Conservation (phyloP, 208 protist species). For the Leishmania major region DNA sequence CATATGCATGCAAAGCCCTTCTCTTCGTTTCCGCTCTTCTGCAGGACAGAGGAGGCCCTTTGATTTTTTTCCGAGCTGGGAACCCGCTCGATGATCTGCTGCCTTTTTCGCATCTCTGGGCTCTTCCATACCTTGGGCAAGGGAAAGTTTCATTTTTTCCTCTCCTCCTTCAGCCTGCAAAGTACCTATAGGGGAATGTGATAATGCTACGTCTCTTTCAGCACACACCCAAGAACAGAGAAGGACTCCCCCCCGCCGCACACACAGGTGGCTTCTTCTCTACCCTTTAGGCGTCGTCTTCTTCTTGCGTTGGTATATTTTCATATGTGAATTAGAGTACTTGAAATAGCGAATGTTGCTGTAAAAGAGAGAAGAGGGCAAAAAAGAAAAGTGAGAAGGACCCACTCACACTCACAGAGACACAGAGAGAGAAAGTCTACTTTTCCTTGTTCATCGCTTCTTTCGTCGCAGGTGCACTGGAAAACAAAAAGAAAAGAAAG, state of each 20-base stretch:
- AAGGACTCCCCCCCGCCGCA: too few species aligned
- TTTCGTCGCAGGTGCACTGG: not conserved
- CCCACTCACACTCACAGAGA: not conserved
- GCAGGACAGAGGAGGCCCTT: not conserved
- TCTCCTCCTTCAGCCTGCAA: not conserved
- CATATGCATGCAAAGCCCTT: not conserved
- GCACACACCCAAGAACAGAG: not conserved
- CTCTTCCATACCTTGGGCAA: not conserved
- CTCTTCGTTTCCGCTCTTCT: not conserved
- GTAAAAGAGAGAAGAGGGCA: not conserved
- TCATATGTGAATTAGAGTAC: not conserved
- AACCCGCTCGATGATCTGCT: not conserved
- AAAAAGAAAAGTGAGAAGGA: constrained; percentile 16
- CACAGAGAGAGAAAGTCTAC: not conserved
- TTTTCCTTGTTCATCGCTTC: not conserved
- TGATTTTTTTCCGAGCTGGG: not conserved
- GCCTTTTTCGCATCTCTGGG: not conserved
- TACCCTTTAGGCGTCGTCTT: not conserved
- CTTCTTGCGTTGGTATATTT: not conserved
- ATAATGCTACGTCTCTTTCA: not conserved
- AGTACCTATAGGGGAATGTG: not conserved
- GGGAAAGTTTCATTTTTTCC: not conserved
- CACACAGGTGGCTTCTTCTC: not conserved
- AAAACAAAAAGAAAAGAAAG: constrained; percentile 25
- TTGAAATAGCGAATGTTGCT: not conserved